Evolutionary conservation across 352 stramenopile genomes (phyloP).

Genomic region (Phytophthora europaea): DNA sequence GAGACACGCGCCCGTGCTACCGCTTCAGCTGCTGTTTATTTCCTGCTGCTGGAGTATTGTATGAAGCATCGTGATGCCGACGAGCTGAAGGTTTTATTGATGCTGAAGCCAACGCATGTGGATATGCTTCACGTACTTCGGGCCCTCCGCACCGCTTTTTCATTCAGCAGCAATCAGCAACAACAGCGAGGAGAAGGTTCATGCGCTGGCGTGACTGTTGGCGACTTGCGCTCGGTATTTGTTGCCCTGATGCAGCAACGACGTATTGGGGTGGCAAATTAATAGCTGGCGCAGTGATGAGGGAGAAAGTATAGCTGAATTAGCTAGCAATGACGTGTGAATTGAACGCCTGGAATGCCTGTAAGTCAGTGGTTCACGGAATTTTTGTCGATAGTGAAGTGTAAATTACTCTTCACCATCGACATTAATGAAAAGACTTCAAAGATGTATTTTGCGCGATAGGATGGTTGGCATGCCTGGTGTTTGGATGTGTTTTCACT

Average conservation of each 20-base stretch:
- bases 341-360: not conserved
- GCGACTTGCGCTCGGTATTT: constrained; percentile 57
- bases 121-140: constrained; percentile 67
- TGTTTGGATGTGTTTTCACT: not conserved
- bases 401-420: no score
- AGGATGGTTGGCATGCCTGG: not conserved
- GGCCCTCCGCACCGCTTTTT: constrained; percentile 48
- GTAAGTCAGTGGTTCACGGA: not conserved
- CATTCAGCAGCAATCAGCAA: constrained; percentile 10
- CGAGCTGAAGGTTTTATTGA: constrained; percentile 61
- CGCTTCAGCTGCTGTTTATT: constrained; percentile 61
- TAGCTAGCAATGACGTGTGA: not conserved
- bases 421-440: no score
- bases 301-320: not conserved
- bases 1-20: constrained; percentile 11
- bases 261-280: constrained; percentile 31
- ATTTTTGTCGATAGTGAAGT: no score
- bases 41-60: constrained; percentile 74
- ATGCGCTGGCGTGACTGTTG: constrained; percentile 49
- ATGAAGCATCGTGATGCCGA: constrained; percentile 51
- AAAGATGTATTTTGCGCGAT: no score
- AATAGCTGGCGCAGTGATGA: constrained; percentile 4
- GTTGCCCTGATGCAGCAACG: constrained; percentile 53
- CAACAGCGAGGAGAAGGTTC: constrained; percentile 10
- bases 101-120: constrained; percentile 65